A percentile compares a stretch with the other conserved stretches of the same genome.
These are phyloP conservation scores for Aristolochia contorta DNA, from an alignment of 164 flowering plant genomes.

Conservation along the genomic window DNA sequence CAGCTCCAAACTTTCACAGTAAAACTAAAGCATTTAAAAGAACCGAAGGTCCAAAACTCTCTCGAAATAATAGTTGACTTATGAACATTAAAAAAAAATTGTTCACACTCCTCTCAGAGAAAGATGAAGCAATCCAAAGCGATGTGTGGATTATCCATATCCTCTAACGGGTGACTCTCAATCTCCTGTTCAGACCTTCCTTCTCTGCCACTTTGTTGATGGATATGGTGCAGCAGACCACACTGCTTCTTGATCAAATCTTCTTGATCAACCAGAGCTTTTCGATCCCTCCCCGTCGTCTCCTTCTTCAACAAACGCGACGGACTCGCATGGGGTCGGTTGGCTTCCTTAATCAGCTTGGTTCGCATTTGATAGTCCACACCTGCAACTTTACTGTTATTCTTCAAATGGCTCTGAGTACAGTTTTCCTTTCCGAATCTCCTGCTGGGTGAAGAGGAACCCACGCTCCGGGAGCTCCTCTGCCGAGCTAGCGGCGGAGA, in stretches of 20 bases:
- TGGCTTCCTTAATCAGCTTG: background rate
- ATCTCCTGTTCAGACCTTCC: background rate
- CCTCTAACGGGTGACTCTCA: background rate
- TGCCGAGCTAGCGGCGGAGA: background rate
- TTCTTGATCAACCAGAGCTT: background rate
- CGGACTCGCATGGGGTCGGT: background rate
- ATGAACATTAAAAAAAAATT: too few relatives aligned
- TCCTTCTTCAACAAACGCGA: background rate
- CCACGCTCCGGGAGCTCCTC: background rate
- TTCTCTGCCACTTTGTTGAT: background rate
- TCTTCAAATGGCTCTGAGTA: too few relatives aligned
- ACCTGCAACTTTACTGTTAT: background rate
- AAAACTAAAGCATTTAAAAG: too few relatives aligned
- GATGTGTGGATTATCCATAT: background rate
- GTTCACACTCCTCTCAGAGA: background rate
- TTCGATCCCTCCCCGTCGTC: background rate
- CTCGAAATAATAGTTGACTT: too few relatives aligned
- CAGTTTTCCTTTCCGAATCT: too few relatives aligned
- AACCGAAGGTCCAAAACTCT: too few relatives aligned
- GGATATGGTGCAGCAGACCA: background rate
- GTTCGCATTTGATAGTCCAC: background rate
- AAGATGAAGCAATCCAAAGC: conserved; percentile 3
- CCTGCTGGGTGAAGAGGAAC: too few relatives aligned
- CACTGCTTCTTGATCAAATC: background rate
- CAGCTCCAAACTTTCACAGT: too few relatives aligned